Conservation (phyloP, 1,139 yeast genomes). For the Insectozyma bohioensis region DNA sequence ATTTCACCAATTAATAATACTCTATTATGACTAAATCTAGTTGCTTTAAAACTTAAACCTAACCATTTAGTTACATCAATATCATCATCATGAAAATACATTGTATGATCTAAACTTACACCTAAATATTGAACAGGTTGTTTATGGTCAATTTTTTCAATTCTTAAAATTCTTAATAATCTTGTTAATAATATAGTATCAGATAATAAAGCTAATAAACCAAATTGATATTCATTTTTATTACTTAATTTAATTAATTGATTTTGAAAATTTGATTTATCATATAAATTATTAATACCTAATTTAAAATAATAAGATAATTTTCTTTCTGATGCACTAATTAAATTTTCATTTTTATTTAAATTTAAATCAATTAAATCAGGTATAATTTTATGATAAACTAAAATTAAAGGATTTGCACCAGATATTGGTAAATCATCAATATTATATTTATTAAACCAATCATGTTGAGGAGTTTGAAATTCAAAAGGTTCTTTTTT, state of each 20-base stretch:
- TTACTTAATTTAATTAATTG: too few relatives aligned
- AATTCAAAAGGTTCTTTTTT: constrained; percentile 33
- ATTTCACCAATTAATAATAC: constrained; percentile 61
- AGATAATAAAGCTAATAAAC: constrained; percentile 52
- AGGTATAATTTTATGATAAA: constrained; percentile 39
- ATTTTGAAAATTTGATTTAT: constrained; percentile 15
- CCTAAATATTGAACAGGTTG: constrained; percentile 40
- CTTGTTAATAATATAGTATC: constrained; percentile 60
- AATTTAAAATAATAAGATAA: constrained; percentile 45
- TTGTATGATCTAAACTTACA: constrained; percentile 59
- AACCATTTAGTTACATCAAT: constrained; percentile 56
- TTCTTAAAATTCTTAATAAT: constrained; percentile 28
- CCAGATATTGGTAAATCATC: constrained; percentile 20
- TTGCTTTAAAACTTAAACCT: constrained; percentile 47
- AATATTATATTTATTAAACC: constrained; percentile 21
- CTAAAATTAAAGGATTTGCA: constrained; percentile 18
- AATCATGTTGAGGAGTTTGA: constrained; percentile 36
- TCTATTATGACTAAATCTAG: constrained; percentile 55
- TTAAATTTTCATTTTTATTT: constrained; percentile 25
- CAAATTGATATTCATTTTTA: constrained; percentile 54
- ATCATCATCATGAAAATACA: constrained; percentile 64
- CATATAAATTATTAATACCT: constrained; percentile 29
- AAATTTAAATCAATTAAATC: constrained; percentile 29
- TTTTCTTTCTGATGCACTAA: constrained; percentile 34
- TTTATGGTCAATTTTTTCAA: constrained; percentile 19